Evolutionary conservation across 352 stramenopile species (phyloP).

Genomic region (Pythium dissimile): DNA sequence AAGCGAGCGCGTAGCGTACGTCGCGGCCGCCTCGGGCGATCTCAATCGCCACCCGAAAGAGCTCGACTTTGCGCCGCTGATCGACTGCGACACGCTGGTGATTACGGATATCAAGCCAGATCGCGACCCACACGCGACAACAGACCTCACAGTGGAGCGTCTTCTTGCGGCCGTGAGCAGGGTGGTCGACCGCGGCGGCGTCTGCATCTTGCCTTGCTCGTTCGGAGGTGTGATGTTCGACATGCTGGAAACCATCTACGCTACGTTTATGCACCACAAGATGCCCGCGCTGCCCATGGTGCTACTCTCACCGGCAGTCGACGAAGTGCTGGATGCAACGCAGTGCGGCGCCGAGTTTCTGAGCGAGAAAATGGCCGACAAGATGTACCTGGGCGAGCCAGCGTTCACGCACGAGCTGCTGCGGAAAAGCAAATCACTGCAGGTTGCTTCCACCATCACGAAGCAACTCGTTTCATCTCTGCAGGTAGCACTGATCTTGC

Average conservation of each 20-base stretch:
- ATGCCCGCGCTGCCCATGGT: conserved; percentile 52
- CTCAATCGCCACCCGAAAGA: conserved; percentile 85
- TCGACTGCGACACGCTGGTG: conserved; percentile 78
- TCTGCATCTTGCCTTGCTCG: conserved; percentile 61
- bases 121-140: conserved; percentile 67
- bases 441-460: conserved; percentile 40
- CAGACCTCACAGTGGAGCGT: conserved; percentile 65
- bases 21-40: conserved; percentile 69
- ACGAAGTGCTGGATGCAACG: conserved; percentile 46
- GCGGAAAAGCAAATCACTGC: conserved; percentile 45
- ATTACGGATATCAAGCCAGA: conserved; percentile 75
- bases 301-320: conserved; percentile 56
- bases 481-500: conserved; percentile 30
- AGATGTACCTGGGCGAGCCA: conserved; percentile 64
- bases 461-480: conserved; percentile 41
- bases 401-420: conserved; percentile 67
- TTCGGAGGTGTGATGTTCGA: conserved; percentile 75
- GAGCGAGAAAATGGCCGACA: conserved; percentile 81
- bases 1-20: conserved; percentile 71
- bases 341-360: conserved; percentile 72
- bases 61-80: conserved; percentile 65
- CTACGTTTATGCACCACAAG: conserved; percentile 38
- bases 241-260: conserved; percentile 69
- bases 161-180: conserved; percentile 52
- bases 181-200: conserved; percentile 61